Evolutionary conservation across 495 filamentous ascomycete genomes (phyloP).

Genomic region (Aspergillus incahuasiensis): DNA sequence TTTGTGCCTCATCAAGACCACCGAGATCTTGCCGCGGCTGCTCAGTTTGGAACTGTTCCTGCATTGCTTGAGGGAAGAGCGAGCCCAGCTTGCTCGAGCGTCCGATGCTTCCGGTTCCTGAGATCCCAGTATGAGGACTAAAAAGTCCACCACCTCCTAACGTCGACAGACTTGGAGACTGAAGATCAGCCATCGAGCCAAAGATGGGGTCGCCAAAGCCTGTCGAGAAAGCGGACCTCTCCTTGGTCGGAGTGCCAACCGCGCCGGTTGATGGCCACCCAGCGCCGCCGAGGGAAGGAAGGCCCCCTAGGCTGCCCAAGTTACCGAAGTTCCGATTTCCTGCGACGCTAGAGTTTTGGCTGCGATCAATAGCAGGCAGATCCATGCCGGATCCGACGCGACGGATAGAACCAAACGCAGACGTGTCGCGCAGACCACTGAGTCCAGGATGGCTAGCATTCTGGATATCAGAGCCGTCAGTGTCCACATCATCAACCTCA

Average conservation of each 20-base stretch:
- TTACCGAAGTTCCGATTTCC: conserved; percentile 64
- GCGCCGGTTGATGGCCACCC: conserved; percentile 63
- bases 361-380: conserved; percentile 62
- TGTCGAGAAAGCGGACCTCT: conserved; percentile 56
- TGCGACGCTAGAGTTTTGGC: conserved; percentile 81
- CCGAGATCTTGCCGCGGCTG: conserved; percentile 49
- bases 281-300: conserved; percentile 52
- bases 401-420: conserved; percentile 45
- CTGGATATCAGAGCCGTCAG: conserved; percentile 55
- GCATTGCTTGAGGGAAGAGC: conserved; percentile 81
- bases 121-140: conserved; percentile 44
- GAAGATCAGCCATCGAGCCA: conserved; percentile 63
- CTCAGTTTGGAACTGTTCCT: conserved; percentile 72
- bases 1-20: conserved; percentile 40
- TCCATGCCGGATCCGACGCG: conserved; percentile 57
- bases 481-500: conserved; percentile 62
- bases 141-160: conserved; percentile 54
- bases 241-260: conserved; percentile 69
- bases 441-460: conserved; percentile 53
- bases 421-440: conserved; percentile 47
- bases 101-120: conserved; percentile 50
- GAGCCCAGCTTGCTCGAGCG: conserved; percentile 81
- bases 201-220: conserved; percentile 74
- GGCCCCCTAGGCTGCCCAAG: conserved; percentile 57
- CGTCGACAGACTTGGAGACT: conserved; percentile 66